A percentile compares a stretch with the other conserved stretches of the same genome.
These are phyloP conservation scores for Phialocephala subalpina DNA, from an alignment of 2,329 filamentous ascomycete genomes.

Conservation along the genomic window DNA sequence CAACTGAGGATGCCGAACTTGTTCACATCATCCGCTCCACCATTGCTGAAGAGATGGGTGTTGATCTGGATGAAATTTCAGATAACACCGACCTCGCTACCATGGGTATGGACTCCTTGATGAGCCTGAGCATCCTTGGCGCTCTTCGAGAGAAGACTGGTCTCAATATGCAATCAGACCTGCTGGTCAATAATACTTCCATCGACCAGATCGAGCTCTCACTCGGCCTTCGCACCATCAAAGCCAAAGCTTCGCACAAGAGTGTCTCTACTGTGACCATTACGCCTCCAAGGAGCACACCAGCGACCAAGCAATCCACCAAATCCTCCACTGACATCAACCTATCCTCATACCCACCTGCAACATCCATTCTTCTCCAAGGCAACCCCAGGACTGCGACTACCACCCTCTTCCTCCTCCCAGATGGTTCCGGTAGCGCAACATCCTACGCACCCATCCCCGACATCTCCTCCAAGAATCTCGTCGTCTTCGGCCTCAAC, in stretches of 20 bases:
- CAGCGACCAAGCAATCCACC: constrained; percentile 2
- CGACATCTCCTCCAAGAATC: constrained; percentile 49
- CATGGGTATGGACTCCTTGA: constrained; percentile 65
- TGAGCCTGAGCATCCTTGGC: constrained; percentile 59
- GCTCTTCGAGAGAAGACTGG: constrained; percentile 19
- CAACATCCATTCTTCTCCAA: constrained; percentile 51
- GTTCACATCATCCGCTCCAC: constrained; percentile 66
- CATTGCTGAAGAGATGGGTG: constrained; percentile 62
- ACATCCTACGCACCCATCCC: constrained; percentile 33
- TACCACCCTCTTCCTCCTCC: constrained; percentile 53
- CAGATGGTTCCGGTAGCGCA: constrained; percentile 55
- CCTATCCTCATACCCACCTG: constrained; percentile 26
- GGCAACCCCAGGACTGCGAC: constrained; percentile 55
- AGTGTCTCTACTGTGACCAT: constrained; percentile 6
- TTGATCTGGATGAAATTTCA: constrained; percentile 59
- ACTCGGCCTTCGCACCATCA: constrained; percentile 27
- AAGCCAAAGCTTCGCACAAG: constrained; percentile 15
- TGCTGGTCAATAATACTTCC: constrained; percentile 36
- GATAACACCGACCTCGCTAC: constrained; percentile 63
- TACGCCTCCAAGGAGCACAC: constrained; percentile 4
- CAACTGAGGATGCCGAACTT: constrained; percentile 56
- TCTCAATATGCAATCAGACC: constrained; percentile 51
- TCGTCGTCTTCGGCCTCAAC: constrained; percentile 66
- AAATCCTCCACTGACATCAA: neutral
- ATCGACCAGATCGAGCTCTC: constrained; percentile 34